Evolutionary conservation across 2,329 filamentous ascomycete genomes (phyloP).

Genomic region (Colletotrichum liaoningense): DNA sequence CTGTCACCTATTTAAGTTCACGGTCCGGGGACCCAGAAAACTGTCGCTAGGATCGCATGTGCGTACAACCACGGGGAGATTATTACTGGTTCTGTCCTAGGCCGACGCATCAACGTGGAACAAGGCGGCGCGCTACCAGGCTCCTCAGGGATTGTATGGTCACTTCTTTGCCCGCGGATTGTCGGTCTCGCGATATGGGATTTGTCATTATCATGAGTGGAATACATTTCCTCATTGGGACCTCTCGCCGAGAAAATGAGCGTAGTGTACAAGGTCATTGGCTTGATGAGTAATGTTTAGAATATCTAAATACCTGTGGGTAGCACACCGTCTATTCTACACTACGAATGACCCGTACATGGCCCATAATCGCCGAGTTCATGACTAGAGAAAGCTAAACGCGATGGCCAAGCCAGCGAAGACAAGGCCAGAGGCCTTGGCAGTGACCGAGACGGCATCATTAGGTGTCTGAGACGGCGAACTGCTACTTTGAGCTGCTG

Average conservation of each 20-base stretch:
- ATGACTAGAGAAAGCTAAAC: not conserved
- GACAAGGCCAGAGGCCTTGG: not conserved
- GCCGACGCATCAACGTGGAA: not conserved
- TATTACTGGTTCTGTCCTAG: not conserved
- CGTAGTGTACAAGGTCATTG: not conserved
- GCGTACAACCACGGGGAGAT: not conserved
- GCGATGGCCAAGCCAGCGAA: not conserved
- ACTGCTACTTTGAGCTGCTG: not conserved
- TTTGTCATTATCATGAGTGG: not conserved
- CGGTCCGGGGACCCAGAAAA: not conserved
- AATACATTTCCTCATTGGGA: not conserved
- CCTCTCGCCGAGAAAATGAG: not conserved
- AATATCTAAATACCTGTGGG: not conserved
- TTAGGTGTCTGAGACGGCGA: not conserved
- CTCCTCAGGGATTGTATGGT: not conserved
- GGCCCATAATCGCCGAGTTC: not conserved
- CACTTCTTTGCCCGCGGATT: not conserved
- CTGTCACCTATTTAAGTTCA: not conserved
- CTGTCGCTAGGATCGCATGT: not conserved
- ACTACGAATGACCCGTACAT: too few relatives aligned
- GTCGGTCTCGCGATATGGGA: not conserved
- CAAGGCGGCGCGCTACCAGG: too few relatives aligned
- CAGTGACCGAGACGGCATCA: not conserved
- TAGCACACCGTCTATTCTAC: too few relatives aligned
- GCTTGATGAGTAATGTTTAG: not conserved